phyloP scores from a whole-genome alignment of 306 rosid genomes.

The Trifolium fragiferum region DNA sequence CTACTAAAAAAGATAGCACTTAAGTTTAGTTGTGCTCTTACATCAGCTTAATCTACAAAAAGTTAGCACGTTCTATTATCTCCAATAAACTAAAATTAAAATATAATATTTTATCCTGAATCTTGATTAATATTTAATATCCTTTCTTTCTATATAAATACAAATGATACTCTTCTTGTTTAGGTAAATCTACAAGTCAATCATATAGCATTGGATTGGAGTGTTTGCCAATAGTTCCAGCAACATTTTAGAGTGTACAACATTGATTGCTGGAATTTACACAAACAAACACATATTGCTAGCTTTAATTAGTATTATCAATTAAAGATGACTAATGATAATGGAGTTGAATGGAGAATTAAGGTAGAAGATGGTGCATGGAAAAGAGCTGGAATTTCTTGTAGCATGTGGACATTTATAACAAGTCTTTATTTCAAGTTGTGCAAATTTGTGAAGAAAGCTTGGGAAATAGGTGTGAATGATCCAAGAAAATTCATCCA shows the following conservation, averaged over 20 bases:
- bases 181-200: background rate
- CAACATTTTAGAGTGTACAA: background rate
- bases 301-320: background rate
- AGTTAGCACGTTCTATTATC: conserved; percentile 27
- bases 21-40: conserved; percentile 26
- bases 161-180: conserved; percentile 1
- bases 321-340: conserved; percentile 44
- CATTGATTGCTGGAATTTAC: background rate
- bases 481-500: conserved; percentile 88
- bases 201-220: background rate
- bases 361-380: conserved; percentile 52
- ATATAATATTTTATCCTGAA: background rate
- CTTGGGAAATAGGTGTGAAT: conserved; percentile 71
- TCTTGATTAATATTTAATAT: conserved; percentile 36
- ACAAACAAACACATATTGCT: background rate
- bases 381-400: conserved; percentile 6
- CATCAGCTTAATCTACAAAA: conserved; percentile 38
- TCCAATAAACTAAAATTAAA: background rate
- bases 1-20: conserved; percentile 28
- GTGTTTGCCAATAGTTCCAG: conserved; percentile 11
- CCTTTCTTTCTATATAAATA: conserved; percentile 48
- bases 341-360: conserved; percentile 71
- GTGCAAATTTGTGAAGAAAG: conserved; percentile 59
- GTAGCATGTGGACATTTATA: conserved; percentile 44
- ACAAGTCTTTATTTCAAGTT: conserved; percentile 49